These are phyloP conservation scores for Trichodelitschia bisporula DNA, from an alignment of 495 filamentous ascomycete species.

Conservation along the genomic window DNA sequence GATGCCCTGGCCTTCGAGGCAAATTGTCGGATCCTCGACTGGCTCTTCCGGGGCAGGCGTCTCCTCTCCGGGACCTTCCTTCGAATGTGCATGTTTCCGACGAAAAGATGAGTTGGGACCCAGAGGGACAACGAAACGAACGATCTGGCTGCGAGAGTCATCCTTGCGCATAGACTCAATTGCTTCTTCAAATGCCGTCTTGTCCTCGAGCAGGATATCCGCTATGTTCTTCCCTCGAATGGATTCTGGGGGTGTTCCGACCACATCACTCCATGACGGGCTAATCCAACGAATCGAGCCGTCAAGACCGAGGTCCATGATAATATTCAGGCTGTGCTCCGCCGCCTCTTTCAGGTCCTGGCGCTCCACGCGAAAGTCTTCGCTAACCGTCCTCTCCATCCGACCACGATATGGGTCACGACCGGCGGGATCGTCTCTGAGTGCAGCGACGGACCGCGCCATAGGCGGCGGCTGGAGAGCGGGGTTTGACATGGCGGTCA, in stretches of 20 bases:
- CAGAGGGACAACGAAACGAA: conserved; percentile 58
- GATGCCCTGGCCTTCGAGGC: conserved; percentile 87
- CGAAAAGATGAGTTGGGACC: conserved; percentile 43
- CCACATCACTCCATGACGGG: conserved; percentile 85
- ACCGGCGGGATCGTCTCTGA: conserved; percentile 26
- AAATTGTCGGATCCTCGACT: conserved; percentile 31
- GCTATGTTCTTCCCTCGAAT: conserved; percentile 57
- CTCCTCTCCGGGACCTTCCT: conserved; percentile 3
- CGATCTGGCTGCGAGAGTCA: conserved; percentile 75
- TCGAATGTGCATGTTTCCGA: conserved; percentile 18
- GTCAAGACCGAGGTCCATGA: conserved; percentile 75
- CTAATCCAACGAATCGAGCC: conserved; percentile 85
- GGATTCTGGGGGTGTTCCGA: conserved; percentile 49
- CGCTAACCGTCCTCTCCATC: conserved; percentile 35
- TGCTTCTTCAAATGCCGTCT: conserved; percentile 51
- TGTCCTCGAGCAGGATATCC: conserved; percentile 48
- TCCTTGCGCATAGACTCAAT: conserved; percentile 78
- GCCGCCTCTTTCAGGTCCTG: conserved; percentile 87
- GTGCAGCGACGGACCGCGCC: conserved; percentile 27
- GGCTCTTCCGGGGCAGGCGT: conserved; percentile 12
- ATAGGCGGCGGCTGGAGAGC: no score
- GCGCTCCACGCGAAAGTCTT: conserved; percentile 52
- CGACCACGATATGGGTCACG: conserved; percentile 19
- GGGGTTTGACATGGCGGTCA: no score
- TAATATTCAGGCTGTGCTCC: conserved; percentile 87